phyloP scores from a whole-genome alignment of 1,284 basidiomycete genomes.

The Golubevia pallescens region DNA sequence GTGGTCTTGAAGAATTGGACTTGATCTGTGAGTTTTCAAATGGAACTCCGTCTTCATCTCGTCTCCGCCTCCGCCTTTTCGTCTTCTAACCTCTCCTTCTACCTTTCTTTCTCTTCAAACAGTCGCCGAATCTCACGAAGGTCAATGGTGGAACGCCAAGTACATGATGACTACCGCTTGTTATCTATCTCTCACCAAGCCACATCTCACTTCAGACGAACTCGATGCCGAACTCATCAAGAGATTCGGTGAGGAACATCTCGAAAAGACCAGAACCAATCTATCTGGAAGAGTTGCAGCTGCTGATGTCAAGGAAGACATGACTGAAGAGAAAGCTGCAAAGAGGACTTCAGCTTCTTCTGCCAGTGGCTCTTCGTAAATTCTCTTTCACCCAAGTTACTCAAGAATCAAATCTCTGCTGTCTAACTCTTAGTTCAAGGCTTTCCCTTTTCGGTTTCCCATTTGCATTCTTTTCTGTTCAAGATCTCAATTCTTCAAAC shows the following conservation, averaged over 20 bases:
- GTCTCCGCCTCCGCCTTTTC: background rate
- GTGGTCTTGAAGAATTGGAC: slow-evolving; percentile 35
- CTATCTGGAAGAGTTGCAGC: background rate
- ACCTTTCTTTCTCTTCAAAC: background rate
- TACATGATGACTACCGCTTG: slow-evolving; percentile 37
- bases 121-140: slow-evolving; percentile 29
- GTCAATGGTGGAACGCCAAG: slow-evolving; percentile 23
- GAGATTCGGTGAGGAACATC: slow-evolving; percentile 12
- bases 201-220: slow-evolving; percentile 30
- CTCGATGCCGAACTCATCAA: slow-evolving; percentile 29
- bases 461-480: no score
- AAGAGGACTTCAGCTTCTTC: background rate
- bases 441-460: no score
- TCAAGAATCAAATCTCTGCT: no score
- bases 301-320: background rate
- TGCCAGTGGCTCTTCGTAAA: background rate
- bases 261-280: background rate
- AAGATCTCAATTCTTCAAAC: no score
- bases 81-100: background rate
- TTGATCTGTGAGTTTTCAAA: slow-evolving; percentile 8
- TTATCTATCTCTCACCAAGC: slow-evolving; percentile 30
- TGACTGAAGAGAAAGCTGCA: background rate
- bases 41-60: background rate
- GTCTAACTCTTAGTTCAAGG: no score
- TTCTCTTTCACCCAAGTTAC: no score